Evolutionary conservation across 371 early-diverging fungal genomes (phyloP).

Genomic region (Rhizopus delemar): DNA sequence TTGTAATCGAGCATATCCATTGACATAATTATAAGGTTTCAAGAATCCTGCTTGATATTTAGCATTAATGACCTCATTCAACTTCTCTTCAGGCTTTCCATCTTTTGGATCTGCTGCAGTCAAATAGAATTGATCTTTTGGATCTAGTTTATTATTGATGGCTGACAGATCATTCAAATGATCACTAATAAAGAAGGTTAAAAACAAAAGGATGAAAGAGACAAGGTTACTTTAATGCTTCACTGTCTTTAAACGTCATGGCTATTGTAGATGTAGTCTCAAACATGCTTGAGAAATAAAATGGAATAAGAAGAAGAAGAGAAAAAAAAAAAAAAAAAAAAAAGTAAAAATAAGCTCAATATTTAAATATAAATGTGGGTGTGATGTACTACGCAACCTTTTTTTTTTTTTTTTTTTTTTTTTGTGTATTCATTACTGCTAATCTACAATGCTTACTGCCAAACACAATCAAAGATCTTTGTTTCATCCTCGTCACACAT

Average conservation of each 20-base stretch:
- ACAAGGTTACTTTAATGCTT: background rate
- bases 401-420: slow-evolving; percentile 5
- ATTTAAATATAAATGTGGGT: background rate
- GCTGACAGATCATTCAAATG: slow-evolving; percentile 17
- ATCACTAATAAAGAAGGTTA: slow-evolving; percentile 11
- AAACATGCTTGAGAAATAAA: background rate
- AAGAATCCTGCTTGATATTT: slow-evolving; percentile 92
- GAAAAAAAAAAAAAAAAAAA: background rate
- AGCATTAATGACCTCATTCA: slow-evolving; percentile 86
- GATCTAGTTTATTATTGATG: slow-evolving; percentile 6
- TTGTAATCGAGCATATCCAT: slow-evolving; percentile 84
- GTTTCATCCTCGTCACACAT: no score
- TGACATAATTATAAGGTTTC: slow-evolving; percentile 92
- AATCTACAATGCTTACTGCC: no score
- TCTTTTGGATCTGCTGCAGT: slow-evolving; percentile 89
- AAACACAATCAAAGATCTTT: no score
- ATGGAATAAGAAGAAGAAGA: background rate
- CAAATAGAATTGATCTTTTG: slow-evolving; percentile 76
- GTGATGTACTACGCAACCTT: background rate
- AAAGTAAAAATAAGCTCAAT: background rate
- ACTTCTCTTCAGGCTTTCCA: slow-evolving; percentile 76
- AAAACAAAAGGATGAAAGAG: slow-evolving; percentile 7
- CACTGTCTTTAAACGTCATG: background rate
- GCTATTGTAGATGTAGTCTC: background rate
- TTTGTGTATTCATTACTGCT: background rate